Percentiles rank a stretch among this genome's conserved stretches.
phyloP scores from a whole-genome alignment of 306 rosid genomes.

The Quercus alba region DNA sequence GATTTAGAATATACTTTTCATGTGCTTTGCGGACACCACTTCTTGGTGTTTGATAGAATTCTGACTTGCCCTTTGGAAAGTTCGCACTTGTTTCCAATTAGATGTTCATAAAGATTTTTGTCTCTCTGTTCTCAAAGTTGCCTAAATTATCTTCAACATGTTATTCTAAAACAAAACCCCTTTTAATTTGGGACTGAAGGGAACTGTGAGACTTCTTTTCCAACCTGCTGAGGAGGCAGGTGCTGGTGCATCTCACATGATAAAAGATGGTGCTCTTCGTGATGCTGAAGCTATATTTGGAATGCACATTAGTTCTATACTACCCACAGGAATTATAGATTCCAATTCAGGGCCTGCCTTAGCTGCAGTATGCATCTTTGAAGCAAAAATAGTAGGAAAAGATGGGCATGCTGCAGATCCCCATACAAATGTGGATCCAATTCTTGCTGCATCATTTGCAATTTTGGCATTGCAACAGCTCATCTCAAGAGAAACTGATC shows the following conservation, averaged over 20 bases:
- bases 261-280: constrained; percentile 58
- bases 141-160: constrained; percentile 4
- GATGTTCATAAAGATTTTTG: constrained; percentile 1
- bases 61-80: not conserved
- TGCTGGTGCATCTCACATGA: constrained; percentile 52
- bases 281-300: constrained; percentile 61
- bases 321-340: constrained; percentile 55
- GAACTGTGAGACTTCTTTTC: constrained; percentile 66
- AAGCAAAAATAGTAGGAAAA: constrained; percentile 49
- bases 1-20: constrained; percentile 5
- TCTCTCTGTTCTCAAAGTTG: constrained; percentile 8
- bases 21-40: not conserved
- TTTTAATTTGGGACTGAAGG: constrained; percentile 43
- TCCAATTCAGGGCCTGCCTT: constrained; percentile 46
- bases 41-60: too few species aligned
- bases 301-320: constrained; percentile 35
- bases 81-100: not conserved
- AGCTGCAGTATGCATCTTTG: constrained; percentile 59
- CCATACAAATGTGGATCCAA: constrained; percentile 46
- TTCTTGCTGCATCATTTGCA: constrained; percentile 62
- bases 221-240: constrained; percentile 87
- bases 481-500: constrained; percentile 67
- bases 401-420: constrained; percentile 72
- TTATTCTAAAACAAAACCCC: not conserved
- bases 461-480: constrained; percentile 68